These are phyloP conservation scores for Magnolia sinica DNA, from an alignment of 164 flowering plant genomes.

Conservation along the genomic window DNA sequence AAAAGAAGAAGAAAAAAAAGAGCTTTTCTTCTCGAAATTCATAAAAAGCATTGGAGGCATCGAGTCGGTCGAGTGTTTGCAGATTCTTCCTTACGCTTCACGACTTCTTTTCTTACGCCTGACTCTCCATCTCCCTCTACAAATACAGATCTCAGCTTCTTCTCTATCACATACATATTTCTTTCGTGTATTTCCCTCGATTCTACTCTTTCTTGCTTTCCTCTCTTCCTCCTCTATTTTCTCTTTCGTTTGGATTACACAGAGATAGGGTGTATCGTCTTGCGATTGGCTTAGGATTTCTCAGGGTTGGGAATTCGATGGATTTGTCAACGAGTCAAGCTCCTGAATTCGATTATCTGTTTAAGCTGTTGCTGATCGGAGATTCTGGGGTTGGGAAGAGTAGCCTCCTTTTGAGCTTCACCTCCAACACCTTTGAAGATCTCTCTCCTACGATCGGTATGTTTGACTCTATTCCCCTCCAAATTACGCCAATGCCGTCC, in stretches of 20 bases:
- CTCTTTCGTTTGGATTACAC: neutral
- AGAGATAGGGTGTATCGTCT: neutral
- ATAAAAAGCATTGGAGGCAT: neutral
- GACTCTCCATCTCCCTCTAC: too few species aligned
- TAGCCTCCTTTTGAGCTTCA: conserved; percentile 74
- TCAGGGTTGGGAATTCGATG: conserved; percentile 12
- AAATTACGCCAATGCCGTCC: neutral
- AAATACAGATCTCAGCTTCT: neutral
- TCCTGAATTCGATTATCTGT: conserved; percentile 60
- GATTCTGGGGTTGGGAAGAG: conserved; percentile 95
- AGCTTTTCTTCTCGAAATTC: neutral
- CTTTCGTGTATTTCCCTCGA: neutral
- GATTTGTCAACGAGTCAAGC: conserved; percentile 24
- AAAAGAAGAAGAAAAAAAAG: too few species aligned
- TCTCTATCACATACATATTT: neutral
- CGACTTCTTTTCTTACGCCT: neutral
- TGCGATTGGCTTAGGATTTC: neutral
- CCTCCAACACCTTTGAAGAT: conserved; percentile 54
- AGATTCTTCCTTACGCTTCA: neutral
- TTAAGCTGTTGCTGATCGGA: conserved; percentile 81
- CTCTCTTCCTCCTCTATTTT: neutral
- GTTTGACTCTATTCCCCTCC: neutral
- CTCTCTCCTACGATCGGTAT: conserved; percentile 94
- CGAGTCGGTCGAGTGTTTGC: neutral
- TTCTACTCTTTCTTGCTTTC: neutral